These are phyloP conservation scores for Casuarina equisetifolia DNA, from an alignment of 306 rosid genomes.

Conservation along the genomic window DNA sequence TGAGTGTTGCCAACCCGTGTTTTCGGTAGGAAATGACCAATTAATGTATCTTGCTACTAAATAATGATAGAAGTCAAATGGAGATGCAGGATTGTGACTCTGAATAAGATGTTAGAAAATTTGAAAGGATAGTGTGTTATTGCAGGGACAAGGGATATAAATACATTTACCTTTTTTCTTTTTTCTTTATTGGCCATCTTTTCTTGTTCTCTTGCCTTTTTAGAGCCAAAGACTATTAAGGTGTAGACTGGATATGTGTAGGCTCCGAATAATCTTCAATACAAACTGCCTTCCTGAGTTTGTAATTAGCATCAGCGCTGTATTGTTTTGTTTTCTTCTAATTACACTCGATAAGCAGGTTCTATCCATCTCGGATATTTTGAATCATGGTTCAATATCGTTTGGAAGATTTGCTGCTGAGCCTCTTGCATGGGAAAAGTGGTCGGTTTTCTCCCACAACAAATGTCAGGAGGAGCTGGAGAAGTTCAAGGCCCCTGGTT, in stretches of 20 bases:
- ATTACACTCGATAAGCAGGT: conserved; percentile 12
- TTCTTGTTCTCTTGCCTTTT: not conserved
- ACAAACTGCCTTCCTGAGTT: not conserved
- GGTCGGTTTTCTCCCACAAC: conserved; percentile 39
- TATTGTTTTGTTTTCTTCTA: not conserved
- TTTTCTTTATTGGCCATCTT: not conserved
- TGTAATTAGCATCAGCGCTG: not conserved
- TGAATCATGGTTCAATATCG: conserved; percentile 38
- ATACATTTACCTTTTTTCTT: no score
- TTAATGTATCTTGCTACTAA: no score
- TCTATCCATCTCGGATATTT: conserved; percentile 17
- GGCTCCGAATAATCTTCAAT: not conserved
- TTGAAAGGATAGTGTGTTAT: no score
- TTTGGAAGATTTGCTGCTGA: conserved; percentile 40
- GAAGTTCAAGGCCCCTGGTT: conserved; percentile 36
- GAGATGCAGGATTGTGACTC: no score
- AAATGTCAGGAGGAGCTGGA: conserved; percentile 40
- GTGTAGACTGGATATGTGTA: not conserved
- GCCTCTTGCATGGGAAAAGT: conserved; percentile 39
- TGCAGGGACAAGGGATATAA: no score
- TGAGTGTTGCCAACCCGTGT: no score
- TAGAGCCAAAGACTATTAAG: not conserved
- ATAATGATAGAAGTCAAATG: no score
- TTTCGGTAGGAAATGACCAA: no score
- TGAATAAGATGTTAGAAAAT: no score